Base-by-base conservation (phyloP, 257 asterid genomes). In the Petrea volubilis region DNA sequence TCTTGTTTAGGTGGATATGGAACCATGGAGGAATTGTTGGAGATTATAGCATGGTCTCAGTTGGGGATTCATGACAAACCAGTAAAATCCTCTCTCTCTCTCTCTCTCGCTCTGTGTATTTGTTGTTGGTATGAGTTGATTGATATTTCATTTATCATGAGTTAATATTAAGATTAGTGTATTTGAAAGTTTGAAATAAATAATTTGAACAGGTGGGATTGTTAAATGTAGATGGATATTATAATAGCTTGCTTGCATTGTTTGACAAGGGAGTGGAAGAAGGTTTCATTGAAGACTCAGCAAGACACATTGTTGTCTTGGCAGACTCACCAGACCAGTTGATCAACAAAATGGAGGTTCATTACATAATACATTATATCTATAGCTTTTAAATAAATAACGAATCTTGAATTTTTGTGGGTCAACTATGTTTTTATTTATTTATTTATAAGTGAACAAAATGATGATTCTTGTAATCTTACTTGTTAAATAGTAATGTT, bases 261-360 rank as follows among this genome's bases (percentile, higher is more conserved):
- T 74, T 88, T 81, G 90, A 86, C 82, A 88, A 82, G 17, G 96
- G 84, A 65, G 96, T 88, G 43, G 90, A 86, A 53, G 96, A 88
- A 77, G 96, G 91, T 28, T 89, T 89, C 79, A 86, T 89, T 47
- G 76, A 76, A 62, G 75, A 74, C 44, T 78, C 89, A 40, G 91
- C 89, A 50, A 83, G 93, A 74, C 56, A 84, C 14, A 84, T 86
- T 72, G 64, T 86, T 57, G 78, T 84, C 57, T 74, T 74, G 61
- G 90, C 90, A 27, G 82, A 78, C 58, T 75, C 86, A 60, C 60
- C 90, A 55, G 43, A 78, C 8, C 80, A 74, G 28, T 78, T 85
- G 81, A 78, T 85, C 81, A 73, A 79, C 68, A 85, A 80, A 80
- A 38, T 85, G 77, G 88, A 85, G 90, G 90, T 75, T 47, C 17